Percentiles rank a stretch among this genome's conserved stretches.
These are phyloP conservation scores for Cucurbitaria berberidis DNA, from an alignment of 2,329 filamentous ascomycete genomes.

Conservation along the genomic window DNA sequence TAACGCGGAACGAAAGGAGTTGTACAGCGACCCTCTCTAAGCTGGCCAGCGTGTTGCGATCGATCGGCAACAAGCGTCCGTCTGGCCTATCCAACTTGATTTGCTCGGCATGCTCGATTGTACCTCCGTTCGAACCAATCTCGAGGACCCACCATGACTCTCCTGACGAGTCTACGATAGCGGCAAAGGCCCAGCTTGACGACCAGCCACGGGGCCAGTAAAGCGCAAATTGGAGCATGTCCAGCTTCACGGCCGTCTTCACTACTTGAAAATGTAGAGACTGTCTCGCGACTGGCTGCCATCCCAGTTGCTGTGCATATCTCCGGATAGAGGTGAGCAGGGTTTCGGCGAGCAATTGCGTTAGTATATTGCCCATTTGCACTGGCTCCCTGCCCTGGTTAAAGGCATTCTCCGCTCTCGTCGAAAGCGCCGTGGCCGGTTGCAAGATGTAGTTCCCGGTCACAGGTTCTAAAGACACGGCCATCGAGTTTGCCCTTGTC, in stretches of 20 bases:
- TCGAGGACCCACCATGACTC: slow-evolving; percentile 49
- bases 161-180: slow-evolving; percentile 50
- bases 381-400: slow-evolving; percentile 65
- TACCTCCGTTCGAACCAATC: slow-evolving; percentile 27
- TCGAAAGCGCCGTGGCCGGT: slow-evolving; percentile 55
- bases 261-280: slow-evolving; percentile 58
- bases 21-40: slow-evolving; percentile 51
- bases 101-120: slow-evolving; percentile 38
- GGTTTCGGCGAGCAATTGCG: slow-evolving; percentile 66
- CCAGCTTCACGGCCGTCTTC: slow-evolving; percentile 63
- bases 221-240: slow-evolving; percentile 70
- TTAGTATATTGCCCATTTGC: slow-evolving; percentile 64
- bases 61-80: slow-evolving; percentile 26
- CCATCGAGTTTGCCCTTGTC: slow-evolving; percentile 61
- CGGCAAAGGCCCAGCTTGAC: slow-evolving; percentile 72
- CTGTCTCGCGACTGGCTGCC: slow-evolving; percentile 57
- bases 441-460: slow-evolving; percentile 77
- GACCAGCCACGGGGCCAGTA: slow-evolving; percentile 76
- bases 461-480: slow-evolving; percentile 74
- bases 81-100: slow-evolving; percentile 32
- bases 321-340: slow-evolving; percentile 67
- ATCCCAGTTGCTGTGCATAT: slow-evolving; percentile 68
- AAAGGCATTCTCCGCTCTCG: slow-evolving; percentile 66
- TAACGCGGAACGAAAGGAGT: slow-evolving; percentile 38
- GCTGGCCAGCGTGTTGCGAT: slow-evolving; percentile 35